Base-by-base conservation (phyloP, 2,329 filamentous ascomycete species). In the Colletotrichum musae region DNA sequence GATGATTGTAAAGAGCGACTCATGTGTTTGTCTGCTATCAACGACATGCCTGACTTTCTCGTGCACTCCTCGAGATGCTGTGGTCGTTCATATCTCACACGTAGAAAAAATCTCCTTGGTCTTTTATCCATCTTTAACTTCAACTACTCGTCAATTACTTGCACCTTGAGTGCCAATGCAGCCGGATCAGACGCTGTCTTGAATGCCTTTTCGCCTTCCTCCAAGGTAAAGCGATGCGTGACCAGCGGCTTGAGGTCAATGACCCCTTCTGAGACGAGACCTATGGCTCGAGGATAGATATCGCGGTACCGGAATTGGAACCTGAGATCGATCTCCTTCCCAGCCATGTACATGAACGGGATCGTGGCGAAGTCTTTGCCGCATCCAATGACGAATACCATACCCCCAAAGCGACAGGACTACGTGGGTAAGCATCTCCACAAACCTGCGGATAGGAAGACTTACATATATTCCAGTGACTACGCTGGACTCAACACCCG, bases 401-500 rank as follows among this genome's bases (percentile, higher is more conserved):
- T 72, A 18, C 78, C 80, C 26, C 80, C 80, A 71, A 81, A 81
- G 43, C 71, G 43, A 71, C 69, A 59, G 24, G 59, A 59, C 68
- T 63, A n/a, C 1, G 5, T n/a, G 5, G n/a, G 18, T 50, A 9
- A 50, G 47, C 21, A 50, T 16, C 47, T 50, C n/a, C 16, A 50
- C 7, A 24, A 21, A 18, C 0, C n/a, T 7, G 10, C 15, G 10
- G 24, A 32, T 32, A 4, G n/a, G 18, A 50, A 16, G 3, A 75
- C 76, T 68, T 64, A 79, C 85, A 79, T 90, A 88, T 72, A 92
- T 91, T 10, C 88, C 89, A 24, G 86, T 84, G 7, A 83, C 83
- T 72, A 93, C 88, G 73, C 85, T 88, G 71, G 83, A 86, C 75
- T 92, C 89, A 15, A 92, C 88, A 57, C 90, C 91, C 0, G 90